phyloP scores from a whole-genome alignment of 2,329 filamentous ascomycete species.

The Neofusicoccum umdonicola region DNA sequence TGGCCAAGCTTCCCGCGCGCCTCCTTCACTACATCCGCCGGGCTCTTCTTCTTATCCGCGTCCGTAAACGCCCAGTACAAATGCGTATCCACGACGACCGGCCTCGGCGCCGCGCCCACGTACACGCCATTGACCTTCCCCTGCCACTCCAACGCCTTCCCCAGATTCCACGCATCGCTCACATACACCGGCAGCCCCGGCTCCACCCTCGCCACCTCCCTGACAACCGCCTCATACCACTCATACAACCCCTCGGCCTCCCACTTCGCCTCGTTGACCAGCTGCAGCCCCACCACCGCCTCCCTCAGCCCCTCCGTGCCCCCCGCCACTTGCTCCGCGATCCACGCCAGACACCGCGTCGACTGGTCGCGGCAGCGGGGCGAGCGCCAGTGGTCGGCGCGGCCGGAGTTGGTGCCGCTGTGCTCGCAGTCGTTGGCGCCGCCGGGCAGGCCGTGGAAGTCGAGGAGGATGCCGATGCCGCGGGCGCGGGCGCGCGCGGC shows the following conservation, averaged over 20 bases:
- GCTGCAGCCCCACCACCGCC: conserved; percentile 55
- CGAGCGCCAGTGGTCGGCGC: conserved; percentile 53
- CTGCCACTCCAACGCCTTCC: conserved; percentile 45
- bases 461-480: conserved; percentile 57
- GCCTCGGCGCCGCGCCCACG: conserved; percentile 30
- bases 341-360: conserved; percentile 49
- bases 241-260: conserved; percentile 53
- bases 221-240: conserved; percentile 55
- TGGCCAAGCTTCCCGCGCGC: conserved; percentile 44
- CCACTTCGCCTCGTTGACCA: conserved; percentile 57
- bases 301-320: background rate
- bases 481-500: conserved; percentile 44
- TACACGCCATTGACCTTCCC: conserved; percentile 39
- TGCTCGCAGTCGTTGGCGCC: conserved; percentile 57
- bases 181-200: conserved; percentile 54
- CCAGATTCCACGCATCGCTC: conserved; percentile 58
- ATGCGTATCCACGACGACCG: conserved; percentile 59
- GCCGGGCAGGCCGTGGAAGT: conserved; percentile 59
- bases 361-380: conserved; percentile 45
- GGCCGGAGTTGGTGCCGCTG: conserved; percentile 53
- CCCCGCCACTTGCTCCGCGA: conserved; percentile 46
- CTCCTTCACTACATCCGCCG: conserved; percentile 52
- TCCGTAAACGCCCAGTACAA: conserved; percentile 60
- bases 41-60: conserved; percentile 49
- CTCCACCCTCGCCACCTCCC: conserved; percentile 49